Base-by-base conservation (phyloP, 2,329 filamentous ascomycete genomes). In the Neonectria neomacrospora region DNA sequence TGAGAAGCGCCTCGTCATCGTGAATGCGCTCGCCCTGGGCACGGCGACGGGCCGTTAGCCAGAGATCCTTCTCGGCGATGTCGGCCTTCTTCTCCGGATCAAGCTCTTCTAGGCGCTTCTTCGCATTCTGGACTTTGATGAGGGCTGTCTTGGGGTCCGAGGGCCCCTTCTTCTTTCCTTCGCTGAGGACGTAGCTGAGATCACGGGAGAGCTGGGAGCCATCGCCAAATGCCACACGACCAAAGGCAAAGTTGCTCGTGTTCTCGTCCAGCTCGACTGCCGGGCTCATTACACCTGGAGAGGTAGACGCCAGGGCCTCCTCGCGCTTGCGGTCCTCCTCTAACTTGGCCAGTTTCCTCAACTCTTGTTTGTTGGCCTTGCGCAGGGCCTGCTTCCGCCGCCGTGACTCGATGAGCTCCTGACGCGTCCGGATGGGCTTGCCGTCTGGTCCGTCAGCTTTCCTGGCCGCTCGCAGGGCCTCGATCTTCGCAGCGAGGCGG, bases 61-160 rank as follows among this genome's bases (percentile, higher is more conserved):
- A 99, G 61, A 90, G 83, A 73, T 99, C 95, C 83, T 98, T 98
- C 79, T 97, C 93, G 64, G 94, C 89, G 47, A 98, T 90, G 63
- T 97, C 92, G 65, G 90, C 90, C 59, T 91, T 91, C 81, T 97
- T 97, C 69, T 88, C 87, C 1, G 90, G 88, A 71, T 95, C 91
- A 74, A 97, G 87, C 28, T 83, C 86, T 47, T 89, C 86, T 30
- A 98, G 81, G 28, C 94, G 90, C 72, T 90, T 89, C 80, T 94
- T 91, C 80, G 97, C 95, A 74, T 93, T 92, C 80, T 97, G 90
- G 1, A 93, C 89, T 55, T 92, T 92, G 71, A 91, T 86, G n/a
- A 99, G 88, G 7, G 94, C 93, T 1, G 93, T 93, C 75, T 92
- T 92, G 50, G 92, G 84, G 77, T 99, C 96, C 61, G 90, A 91